phyloP scores from a whole-genome alignment of 257 asterid genomes.

The Orobanche coerulescens region DNA sequence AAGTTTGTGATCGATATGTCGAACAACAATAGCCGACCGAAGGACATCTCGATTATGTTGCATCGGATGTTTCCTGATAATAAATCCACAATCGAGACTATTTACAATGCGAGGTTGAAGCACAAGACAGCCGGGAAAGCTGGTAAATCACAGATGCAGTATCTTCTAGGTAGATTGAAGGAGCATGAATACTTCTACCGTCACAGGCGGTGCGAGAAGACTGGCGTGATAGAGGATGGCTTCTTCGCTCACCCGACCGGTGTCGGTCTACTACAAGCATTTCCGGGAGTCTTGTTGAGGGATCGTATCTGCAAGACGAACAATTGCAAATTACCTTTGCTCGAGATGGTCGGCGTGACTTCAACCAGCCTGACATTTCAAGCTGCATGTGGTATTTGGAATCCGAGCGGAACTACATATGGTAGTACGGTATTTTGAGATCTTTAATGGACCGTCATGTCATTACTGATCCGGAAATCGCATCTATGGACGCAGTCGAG shows the following conservation, averaged over 20 bases:
- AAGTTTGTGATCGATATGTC: not conserved
- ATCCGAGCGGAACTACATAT: not conserved
- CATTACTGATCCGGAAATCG: not conserved
- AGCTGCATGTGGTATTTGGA: not conserved
- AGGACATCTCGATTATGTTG: too few species aligned
- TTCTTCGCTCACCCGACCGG: not conserved
- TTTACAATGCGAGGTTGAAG: too few species aligned
- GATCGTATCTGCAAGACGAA: not conserved
- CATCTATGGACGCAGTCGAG: not conserved
- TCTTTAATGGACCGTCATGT: not conserved
- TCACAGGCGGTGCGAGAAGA: not conserved
- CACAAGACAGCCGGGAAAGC: too few species aligned
- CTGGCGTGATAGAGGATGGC: not conserved
- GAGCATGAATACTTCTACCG: not conserved
- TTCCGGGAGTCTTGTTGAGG: not conserved
- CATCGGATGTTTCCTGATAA: too few species aligned
- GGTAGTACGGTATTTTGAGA: not conserved
- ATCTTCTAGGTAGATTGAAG: not conserved
- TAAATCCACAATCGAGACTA: too few species aligned
- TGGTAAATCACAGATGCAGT: not conserved
- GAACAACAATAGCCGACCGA: too few species aligned
- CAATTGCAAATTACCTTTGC: not conserved
- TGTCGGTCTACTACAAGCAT: not conserved
- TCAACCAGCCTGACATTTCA: not conserved
- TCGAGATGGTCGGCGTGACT: not conserved